Evolutionary conservation across 2,329 filamentous ascomycete genomes (phyloP).

Genomic region (Hyphodiscus sp.): DNA sequence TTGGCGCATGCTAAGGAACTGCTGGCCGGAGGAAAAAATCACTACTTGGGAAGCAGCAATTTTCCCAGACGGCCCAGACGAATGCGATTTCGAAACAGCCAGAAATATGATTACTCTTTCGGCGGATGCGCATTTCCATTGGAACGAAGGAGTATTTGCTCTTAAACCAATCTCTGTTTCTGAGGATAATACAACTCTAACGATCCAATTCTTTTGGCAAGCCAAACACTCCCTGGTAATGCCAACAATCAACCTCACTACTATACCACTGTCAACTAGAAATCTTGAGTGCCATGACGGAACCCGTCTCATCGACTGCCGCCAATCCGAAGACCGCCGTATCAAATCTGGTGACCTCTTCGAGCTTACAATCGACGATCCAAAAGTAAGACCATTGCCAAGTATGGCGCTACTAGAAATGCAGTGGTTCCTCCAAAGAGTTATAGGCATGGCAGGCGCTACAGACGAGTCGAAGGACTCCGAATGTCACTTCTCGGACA

Average conservation of each 20-base stretch:
- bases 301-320: neutral
- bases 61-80: constrained; percentile 6
- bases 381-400: constrained; percentile 6
- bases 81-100: constrained; percentile 6
- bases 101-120: constrained; percentile 11
- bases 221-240: neutral
- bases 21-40: constrained; percentile 13
- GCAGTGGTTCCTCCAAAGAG: constrained; percentile 2
- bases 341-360: constrained; percentile 14
- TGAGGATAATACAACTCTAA: constrained; percentile 8
- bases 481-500: constrained; percentile 2
- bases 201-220: constrained; percentile 17
- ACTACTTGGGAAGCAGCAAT: constrained; percentile 15
- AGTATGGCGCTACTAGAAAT: constrained; percentile 6
- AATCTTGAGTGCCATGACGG: neutral
- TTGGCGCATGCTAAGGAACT: constrained; percentile 8
- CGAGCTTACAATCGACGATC: constrained; percentile 8
- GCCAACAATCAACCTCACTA: neutral
- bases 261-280: neutral
- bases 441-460: neutral
- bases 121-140: constrained; percentile 1
- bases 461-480: neutral
- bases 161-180: constrained; percentile 14
- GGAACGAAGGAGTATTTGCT: constrained; percentile 14
- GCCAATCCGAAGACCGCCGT: constrained; percentile 27